phyloP scores from a whole-genome alignment of 257 asterid species.

The Nicotiana undulata region DNA sequence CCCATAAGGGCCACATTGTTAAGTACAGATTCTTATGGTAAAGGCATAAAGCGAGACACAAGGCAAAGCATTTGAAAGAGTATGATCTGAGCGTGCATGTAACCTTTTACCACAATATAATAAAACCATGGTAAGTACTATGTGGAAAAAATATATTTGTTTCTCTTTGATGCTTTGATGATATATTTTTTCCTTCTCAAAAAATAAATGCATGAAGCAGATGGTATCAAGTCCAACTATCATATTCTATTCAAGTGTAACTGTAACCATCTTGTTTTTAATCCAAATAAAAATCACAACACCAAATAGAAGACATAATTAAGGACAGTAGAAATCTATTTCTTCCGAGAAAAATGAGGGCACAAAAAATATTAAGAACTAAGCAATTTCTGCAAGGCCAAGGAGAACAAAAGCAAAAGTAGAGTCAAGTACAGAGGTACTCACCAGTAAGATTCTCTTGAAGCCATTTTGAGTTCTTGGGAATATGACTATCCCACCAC shows the following conservation, averaged over 20 bases:
- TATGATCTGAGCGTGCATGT: not conserved
- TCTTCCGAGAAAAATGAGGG: not conserved
- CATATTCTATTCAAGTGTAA: not conserved
- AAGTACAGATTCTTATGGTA: not conserved
- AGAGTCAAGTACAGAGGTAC: conserved; percentile 4
- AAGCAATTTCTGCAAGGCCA: not conserved
- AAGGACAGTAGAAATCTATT: not conserved
- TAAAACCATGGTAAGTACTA: not conserved
- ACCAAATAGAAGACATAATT: not conserved
- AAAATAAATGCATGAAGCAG: not conserved
- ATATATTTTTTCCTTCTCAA: too few relatives aligned
- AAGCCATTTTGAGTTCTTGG: conserved; percentile 96
- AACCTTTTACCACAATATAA: not conserved
- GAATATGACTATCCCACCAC: conserved; percentile 99
- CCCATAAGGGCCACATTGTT: not conserved
- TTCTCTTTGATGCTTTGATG: not conserved
- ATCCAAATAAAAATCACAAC: not conserved
- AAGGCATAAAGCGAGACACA: not conserved
- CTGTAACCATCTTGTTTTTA: not conserved
- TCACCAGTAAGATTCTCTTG: conserved; percentile 85
- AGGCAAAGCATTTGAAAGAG: not conserved
- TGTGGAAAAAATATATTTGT: not conserved
- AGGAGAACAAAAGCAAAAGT: not conserved
- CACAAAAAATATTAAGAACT: not conserved
- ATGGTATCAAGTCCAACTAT: not conserved